Base-by-base conservation (phyloP, 306 rosid species). In the Begonia fuchsioides region DNA sequence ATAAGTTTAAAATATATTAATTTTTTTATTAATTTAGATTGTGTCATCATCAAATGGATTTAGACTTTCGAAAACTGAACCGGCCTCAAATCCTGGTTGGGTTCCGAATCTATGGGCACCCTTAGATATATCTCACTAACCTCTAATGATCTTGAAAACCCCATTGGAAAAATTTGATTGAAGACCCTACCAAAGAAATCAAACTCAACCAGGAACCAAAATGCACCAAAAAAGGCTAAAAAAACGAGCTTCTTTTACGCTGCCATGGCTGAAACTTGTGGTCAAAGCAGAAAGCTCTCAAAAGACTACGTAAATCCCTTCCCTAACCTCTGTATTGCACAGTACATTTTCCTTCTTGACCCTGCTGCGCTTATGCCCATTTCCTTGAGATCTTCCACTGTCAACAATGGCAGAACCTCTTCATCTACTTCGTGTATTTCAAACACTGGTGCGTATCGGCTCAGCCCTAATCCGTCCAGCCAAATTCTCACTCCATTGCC, bases 371-470 rank as follows among this genome's bases (percentile, higher is more conserved):
- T 73, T 47, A 87, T 80, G 32, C 96, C 96, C 96, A 87, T 87
- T 51, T 83, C 94, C 67, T 87, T 83, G 54, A 87, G 94, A 75
- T 87, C 96, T 62, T 80, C 88, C 52, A 80, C 54, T 8, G 88
- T 80, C 55, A 90, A 59, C 95, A 81, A 72, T 15, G 98, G 94
- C 80, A 90, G 65, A 10, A 90, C 76, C 60, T 90, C 98, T 45
- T 84, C 95, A 68, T 90, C 97, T 16, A 90, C 97, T 63, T 90
- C 97, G 32, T 90, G 95, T 17, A 90, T 76, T 67, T 90, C 95
- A 7, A 90, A 90, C 46, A 90, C 85, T 0, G 95, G 92, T 0
- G 92, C 95, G 77, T 90, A 90, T 38, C 97, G 68, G 13, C 97
- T 70, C 58, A 90, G 68, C 12, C 98, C 95, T 41, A 90, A 64